A percentile compares a stretch with the other conserved stretches of the same genome.
phyloP scores from a whole-genome alignment of 257 asterid species.

The Mitragyna speciosa region DNA sequence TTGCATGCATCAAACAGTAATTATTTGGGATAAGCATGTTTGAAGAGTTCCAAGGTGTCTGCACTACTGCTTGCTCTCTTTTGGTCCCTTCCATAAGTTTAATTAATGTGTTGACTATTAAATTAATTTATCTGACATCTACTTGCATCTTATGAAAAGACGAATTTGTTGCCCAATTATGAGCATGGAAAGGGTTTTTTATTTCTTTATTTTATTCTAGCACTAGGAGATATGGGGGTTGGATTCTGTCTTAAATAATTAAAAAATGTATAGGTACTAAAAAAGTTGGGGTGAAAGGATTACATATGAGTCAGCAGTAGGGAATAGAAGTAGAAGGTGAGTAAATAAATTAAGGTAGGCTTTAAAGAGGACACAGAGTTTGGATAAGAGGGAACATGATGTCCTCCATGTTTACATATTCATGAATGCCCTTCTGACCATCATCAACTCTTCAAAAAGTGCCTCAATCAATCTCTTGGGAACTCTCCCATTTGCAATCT shows the following conservation, averaged over 20 bases:
- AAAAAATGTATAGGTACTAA: background rate
- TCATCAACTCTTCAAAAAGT: conserved; percentile 23
- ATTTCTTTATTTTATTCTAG: no score
- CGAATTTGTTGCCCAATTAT: background rate
- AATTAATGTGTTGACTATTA: background rate
- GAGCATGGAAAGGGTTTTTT: background rate
- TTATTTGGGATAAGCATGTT: conserved; percentile 42
- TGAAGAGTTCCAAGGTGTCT: conserved; percentile 39
- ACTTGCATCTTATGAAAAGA: background rate
- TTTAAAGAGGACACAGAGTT: conserved; percentile 40
- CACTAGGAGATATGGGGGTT: background rate
- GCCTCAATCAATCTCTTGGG: conserved; percentile 20
- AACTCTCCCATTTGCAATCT: conserved; percentile 17
- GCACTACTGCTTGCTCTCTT: conserved; percentile 10
- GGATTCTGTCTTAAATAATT: background rate
- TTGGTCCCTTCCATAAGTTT: conserved; percentile 21
- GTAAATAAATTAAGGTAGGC: conserved; percentile 31
- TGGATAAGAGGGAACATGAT: conserved; percentile 64
- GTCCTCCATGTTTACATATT: conserved; percentile 59
- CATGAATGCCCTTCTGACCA: conserved; percentile 30
- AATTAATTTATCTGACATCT: background rate
- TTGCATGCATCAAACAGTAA: conserved; percentile 35
- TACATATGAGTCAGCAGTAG: background rate
- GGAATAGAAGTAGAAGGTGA: conserved; percentile 13
- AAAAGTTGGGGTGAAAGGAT: conserved; percentile 14